These are phyloP conservation scores for Trichoderma sp. DNA, from an alignment of 2,329 filamentous ascomycete genomes.

Conservation along the genomic window DNA sequence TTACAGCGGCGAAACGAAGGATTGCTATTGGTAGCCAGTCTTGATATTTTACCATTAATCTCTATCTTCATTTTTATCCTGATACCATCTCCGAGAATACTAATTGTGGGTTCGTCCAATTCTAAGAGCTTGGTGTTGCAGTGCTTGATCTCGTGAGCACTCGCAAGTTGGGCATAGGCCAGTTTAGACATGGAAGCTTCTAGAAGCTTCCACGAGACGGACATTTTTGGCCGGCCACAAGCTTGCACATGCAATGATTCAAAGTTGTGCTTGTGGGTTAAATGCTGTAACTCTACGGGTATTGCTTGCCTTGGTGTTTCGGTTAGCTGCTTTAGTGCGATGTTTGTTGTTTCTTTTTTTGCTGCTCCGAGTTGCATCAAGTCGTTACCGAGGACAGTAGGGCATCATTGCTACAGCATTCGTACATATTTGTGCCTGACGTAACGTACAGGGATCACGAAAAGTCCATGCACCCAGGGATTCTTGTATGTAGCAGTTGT, in stretches of 20 bases:
- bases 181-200: conserved; percentile 32
- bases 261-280: background rate
- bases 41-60: background rate
- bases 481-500: background rate
- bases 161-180: background rate
- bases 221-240: background rate
- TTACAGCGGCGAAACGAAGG: background rate
- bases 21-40: background rate
- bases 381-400: background rate
- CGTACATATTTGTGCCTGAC: background rate
- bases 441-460: background rate
- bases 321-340: background rate
- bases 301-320: background rate
- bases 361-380: background rate
- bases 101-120: too few relatives aligned
- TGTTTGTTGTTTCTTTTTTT: background rate
- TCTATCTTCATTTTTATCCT: background rate
- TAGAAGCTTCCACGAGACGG: conserved; percentile 34
- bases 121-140: background rate
- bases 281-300: background rate
- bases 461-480: background rate
- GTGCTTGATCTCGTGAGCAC: background rate
- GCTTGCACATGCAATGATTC: background rate
- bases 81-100: background rate
- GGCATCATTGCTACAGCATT: background rate